phyloP scores from a whole-genome alignment of 306 rosid genomes.

The Cicer pinnatifidum region DNA sequence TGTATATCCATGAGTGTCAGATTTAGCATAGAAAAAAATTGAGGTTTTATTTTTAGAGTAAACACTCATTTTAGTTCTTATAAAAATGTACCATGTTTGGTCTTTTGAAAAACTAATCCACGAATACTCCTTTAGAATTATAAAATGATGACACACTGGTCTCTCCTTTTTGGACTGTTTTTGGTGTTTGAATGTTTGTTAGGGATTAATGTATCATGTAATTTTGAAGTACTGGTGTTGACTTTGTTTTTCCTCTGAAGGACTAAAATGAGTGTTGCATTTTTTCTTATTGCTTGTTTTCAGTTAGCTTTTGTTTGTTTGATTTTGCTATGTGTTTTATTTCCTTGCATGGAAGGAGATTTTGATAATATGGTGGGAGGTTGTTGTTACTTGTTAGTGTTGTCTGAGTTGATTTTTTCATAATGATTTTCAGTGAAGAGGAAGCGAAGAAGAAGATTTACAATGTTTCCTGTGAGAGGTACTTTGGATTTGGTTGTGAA shows the following conservation, averaged over 20 bases:
- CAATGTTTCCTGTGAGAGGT: constrained; percentile 83
- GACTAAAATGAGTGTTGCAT: background rate
- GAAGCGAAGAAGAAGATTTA: constrained; percentile 89
- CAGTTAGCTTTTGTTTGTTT: background rate
- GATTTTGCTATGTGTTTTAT: background rate
- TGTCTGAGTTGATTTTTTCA: constrained; percentile 14
- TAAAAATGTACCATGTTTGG: too few species aligned
- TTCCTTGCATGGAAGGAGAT: background rate
- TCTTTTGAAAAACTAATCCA: too few species aligned
- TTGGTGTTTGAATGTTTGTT: background rate
- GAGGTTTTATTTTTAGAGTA: background rate
- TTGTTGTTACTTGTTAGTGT: constrained; percentile 4
- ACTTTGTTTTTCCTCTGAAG: background rate
- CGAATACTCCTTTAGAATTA: background rate
- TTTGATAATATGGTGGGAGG: background rate
- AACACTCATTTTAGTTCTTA: background rate
- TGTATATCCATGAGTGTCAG: background rate
- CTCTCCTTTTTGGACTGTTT: background rate
- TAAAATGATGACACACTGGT: background rate
- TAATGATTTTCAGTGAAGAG: constrained; percentile 62
- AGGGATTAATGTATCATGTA: background rate
- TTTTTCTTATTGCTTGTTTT: background rate
- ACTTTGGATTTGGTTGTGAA: constrained; percentile 83
- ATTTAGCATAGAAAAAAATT: background rate
- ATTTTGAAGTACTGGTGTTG: background rate